Evolutionary conservation across 2,329 filamentous ascomycete species (phyloP).

Genomic region (Microcyclospora pomicola): DNA sequence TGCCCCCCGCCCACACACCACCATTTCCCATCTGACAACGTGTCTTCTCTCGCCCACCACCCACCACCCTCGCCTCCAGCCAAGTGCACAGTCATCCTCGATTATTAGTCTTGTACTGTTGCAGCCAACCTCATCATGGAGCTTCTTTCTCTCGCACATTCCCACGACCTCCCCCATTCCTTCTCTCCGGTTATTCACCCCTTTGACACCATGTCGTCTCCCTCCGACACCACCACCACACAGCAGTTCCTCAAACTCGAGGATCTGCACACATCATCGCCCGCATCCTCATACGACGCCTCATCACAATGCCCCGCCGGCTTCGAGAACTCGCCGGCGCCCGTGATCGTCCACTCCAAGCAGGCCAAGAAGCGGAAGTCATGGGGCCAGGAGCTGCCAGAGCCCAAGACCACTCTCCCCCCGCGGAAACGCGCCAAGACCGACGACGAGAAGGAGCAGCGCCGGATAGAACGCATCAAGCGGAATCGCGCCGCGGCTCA

Average conservation of each 20-base stretch:
- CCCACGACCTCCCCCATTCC: background rate
- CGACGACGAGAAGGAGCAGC: conserved; percentile 96
- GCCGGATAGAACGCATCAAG: conserved; percentile 90
- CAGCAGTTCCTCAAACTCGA: conserved; percentile 6
- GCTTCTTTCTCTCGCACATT: background rate
- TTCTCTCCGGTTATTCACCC: background rate
- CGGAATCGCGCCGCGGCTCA: conserved; percentile 92
- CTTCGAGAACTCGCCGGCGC: conserved; percentile 8
- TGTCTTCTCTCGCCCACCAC: background rate
- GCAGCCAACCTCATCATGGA: background rate
- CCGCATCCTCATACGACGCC: conserved; percentile 1
- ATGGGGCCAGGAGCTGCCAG: conserved; percentile 92
- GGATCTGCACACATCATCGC: conserved; percentile 3
- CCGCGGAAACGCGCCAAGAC: conserved; percentile 97
- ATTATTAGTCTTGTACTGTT: background rate
- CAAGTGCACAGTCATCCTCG: background rate
- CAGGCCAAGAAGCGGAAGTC: conserved; percentile 54
- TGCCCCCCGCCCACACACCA: too few species aligned
- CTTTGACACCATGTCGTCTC: conserved; percentile 4
- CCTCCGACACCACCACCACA: background rate
- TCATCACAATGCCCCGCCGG: background rate
- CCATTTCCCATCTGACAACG: too few species aligned
- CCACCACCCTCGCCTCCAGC: background rate
- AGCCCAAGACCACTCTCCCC: conserved; percentile 91
- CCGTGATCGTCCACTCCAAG: conserved; percentile 20